phyloP scores from a whole-genome alignment of 164 flowering plant genomes.

The Vitis vinifera region DNA sequence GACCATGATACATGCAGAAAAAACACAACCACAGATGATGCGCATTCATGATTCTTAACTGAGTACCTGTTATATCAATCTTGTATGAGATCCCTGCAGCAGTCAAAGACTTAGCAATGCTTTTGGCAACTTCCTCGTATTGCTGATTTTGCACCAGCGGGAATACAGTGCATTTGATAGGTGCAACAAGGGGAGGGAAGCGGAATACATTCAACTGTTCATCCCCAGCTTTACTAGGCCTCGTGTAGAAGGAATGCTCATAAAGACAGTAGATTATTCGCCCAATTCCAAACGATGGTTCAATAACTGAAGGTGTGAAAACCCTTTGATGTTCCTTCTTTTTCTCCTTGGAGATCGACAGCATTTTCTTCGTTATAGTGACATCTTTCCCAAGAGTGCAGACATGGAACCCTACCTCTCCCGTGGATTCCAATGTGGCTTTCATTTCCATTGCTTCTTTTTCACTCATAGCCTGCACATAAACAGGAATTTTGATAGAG shows the following conservation, averaged over 20 bases:
- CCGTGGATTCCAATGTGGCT: constrained; percentile 33
- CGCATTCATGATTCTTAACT: not conserved
- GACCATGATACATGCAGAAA: no score
- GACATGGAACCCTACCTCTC: constrained; percentile 34
- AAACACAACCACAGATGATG: no score
- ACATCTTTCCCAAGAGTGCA: constrained; percentile 42
- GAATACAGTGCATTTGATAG: constrained; percentile 89
- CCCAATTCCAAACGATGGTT: constrained; percentile 99
- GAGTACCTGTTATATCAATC: constrained; percentile 85
- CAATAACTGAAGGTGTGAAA: constrained; percentile 94
- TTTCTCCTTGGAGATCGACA: constrained; percentile 35
- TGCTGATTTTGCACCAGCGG: constrained; percentile 82
- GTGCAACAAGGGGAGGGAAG: constrained; percentile 42
- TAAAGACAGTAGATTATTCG: constrained; percentile 89
- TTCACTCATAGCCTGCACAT: constrained; percentile 35
- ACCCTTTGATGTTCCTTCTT: constrained; percentile 59
- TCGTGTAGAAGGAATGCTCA: constrained; percentile 87
- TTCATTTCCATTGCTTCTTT: constrained; percentile 45
- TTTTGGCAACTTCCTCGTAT: constrained; percentile 73
- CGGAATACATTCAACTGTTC: constrained; percentile 47
- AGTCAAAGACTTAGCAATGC: constrained; percentile 69
- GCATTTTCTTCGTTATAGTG: constrained; percentile 33
- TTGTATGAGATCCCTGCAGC: constrained; percentile 72
- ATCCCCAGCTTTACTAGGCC: constrained; percentile 89
- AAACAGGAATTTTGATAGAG: no score